Conservation (phyloP, 1,284 basidiomycete genomes). For the Ganoderma boninense region DNA sequence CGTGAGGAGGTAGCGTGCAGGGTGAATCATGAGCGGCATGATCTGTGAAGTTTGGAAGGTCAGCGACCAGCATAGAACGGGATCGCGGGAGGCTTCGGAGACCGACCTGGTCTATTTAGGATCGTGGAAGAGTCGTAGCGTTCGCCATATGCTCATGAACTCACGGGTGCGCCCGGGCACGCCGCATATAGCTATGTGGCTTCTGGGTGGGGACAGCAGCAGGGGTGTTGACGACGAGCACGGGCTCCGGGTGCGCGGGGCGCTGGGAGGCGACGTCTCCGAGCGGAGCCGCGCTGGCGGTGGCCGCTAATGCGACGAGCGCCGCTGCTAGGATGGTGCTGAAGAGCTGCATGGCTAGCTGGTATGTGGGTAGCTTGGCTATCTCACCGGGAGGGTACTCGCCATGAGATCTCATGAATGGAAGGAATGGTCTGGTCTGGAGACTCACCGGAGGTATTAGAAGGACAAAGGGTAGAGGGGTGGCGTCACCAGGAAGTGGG, state of each 20-base stretch:
- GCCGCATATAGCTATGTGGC: slow-evolving; percentile 6
- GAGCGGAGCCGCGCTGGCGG: background rate
- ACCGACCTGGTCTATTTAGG: slow-evolving; percentile 6
- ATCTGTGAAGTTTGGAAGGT: background rate
- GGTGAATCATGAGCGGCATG: background rate
- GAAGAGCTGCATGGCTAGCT: slow-evolving; percentile 4
- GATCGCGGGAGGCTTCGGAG: background rate
- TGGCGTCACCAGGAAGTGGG: background rate
- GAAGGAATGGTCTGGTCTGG: background rate
- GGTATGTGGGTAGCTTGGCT: background rate
- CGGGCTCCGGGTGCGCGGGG: background rate
- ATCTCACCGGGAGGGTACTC: background rate
- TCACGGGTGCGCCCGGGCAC: slow-evolving; percentile 6
- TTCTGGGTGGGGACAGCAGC: slow-evolving; percentile 3
- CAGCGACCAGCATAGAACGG: background rate
- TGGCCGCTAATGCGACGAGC: background rate
- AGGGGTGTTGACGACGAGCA: background rate
- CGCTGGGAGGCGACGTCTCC: background rate
- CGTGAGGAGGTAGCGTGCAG: slow-evolving; percentile 2
- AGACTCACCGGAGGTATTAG: slow-evolving; percentile 1
- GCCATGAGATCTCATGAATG: background rate
- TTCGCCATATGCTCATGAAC: slow-evolving; percentile 5
- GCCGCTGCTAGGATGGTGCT: background rate
- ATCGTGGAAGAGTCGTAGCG: slow-evolving; percentile 8
- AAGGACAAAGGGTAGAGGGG: background rate